These are phyloP conservation scores for Mortierella polycephala DNA, from an alignment of 371 early-diverging fungal genomes.

Conservation along the genomic window DNA sequence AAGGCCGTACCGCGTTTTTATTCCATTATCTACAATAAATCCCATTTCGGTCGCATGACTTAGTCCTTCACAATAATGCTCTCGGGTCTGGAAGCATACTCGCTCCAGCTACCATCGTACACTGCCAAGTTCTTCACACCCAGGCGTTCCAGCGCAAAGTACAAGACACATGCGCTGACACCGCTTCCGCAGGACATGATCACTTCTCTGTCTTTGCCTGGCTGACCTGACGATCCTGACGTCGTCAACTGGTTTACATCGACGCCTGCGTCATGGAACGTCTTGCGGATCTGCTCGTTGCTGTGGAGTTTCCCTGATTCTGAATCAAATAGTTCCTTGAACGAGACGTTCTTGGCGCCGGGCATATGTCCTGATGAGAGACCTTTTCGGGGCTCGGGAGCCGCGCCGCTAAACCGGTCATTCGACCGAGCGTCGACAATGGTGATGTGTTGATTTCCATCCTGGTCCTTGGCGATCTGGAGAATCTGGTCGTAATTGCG, in stretches of 20 bases:
- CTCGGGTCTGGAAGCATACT: conserved; percentile 75
- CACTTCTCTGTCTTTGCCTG: conserved; percentile 17
- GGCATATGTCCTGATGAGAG: conserved; percentile 92
- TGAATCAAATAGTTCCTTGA: conserved; percentile 63
- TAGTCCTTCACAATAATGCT: conserved; percentile 66
- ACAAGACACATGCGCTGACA: conserved; percentile 81
- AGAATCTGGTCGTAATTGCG: conserved; percentile 69
- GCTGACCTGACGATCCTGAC: background rate
- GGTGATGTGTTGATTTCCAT: conserved; percentile 26
- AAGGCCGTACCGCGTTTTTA: too few relatives aligned
- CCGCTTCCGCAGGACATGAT: conserved; percentile 70
- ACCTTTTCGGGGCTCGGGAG: conserved; percentile 87
- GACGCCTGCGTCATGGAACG: conserved; percentile 65
- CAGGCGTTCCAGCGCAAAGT: conserved; percentile 73
- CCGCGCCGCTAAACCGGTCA: conserved; percentile 77
- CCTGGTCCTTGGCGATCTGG: conserved; percentile 57
- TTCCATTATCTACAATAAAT: too few relatives aligned
- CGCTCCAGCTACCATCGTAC: conserved; percentile 90
- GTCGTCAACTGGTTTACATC: conserved; percentile 59
- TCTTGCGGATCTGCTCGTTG: conserved; percentile 59
- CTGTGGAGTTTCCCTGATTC: conserved; percentile 56
- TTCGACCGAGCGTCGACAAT: conserved; percentile 88
- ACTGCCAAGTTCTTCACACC: conserved; percentile 74
- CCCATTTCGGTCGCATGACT: too few relatives aligned
- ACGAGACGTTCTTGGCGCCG: conserved; percentile 77